phyloP scores from a whole-genome alignment of 768 basidiomycete genomes.

The Tulasnella sp. region DNA sequence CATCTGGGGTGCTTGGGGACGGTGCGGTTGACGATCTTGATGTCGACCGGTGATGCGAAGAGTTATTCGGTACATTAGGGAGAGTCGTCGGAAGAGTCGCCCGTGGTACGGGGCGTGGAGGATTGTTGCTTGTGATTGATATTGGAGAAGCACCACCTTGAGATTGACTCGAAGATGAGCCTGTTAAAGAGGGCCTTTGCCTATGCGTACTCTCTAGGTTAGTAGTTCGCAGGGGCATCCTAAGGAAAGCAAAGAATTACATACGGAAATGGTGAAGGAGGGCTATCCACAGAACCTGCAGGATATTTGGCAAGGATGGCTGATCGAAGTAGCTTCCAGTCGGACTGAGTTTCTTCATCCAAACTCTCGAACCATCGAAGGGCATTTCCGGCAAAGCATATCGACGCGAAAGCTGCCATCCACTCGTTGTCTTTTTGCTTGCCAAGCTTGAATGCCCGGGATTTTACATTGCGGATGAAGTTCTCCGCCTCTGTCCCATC shows the following conservation, averaged over 20 bases:
- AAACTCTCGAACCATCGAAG: slow-evolving; percentile 7
- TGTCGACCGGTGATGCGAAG: background rate
- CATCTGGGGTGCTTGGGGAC: background rate
- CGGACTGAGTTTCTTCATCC: background rate
- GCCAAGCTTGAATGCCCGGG: background rate
- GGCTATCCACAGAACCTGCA: background rate
- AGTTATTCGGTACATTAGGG: background rate
- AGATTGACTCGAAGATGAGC: background rate
- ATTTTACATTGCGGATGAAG: background rate
- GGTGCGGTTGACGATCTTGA: background rate
- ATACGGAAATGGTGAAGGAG: background rate
- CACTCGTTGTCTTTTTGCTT: background rate
- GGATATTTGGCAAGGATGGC: background rate
- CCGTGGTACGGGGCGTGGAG: background rate
- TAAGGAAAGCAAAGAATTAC: background rate
- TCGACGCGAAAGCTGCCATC: slow-evolving; percentile 14
- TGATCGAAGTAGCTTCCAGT: slow-evolving; percentile 3
- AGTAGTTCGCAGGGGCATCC: background rate
- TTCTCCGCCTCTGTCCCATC: slow-evolving; percentile 1
- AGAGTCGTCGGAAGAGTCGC: background rate
- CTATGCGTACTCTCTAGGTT: background rate
- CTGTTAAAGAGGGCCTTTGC: background rate
- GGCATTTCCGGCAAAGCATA: background rate
- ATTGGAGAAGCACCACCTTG: background rate
- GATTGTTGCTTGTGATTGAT: background rate